Percentiles rank a stretch among this genome's conserved stretches.
Conservation (phyloP, 441 rosid genomes). For the Mallotus japonicus region DNA sequence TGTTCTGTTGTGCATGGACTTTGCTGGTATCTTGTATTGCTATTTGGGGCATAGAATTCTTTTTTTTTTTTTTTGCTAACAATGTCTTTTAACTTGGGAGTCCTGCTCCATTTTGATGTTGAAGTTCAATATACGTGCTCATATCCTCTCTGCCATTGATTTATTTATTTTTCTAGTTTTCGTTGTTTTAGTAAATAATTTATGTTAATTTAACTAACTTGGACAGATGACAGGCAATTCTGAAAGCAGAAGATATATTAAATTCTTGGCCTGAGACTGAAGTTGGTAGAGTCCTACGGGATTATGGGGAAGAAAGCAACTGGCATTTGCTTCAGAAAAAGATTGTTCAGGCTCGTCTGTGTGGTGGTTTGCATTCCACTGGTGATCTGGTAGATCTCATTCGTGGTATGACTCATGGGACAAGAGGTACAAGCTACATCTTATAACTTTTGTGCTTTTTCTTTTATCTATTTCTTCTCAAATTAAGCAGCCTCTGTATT, state of each 20-base stretch:
- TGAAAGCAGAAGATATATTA: conserved; percentile 80
- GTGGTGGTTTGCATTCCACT: conserved; percentile 86
- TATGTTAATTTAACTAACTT: conserved; percentile 34
- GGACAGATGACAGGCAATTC: conserved; percentile 57
- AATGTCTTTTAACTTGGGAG: background rate
- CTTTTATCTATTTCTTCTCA: conserved; percentile 10
- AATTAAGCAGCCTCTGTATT: background rate
- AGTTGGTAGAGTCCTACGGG: conserved; percentile 70
- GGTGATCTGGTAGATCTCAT: conserved; percentile 71
- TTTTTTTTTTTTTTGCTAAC: no score
- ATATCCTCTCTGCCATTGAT: background rate
- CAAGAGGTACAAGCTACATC: conserved; percentile 41
- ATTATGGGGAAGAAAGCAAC: conserved; percentile 88
- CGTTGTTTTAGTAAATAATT: conserved; percentile 17
- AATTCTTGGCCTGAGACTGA: conserved; percentile 86
- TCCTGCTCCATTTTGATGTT: background rate
- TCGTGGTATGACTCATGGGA: conserved; percentile 38
- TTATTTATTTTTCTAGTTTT: background rate
- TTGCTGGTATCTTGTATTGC: background rate
- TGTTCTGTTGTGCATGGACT: background rate
- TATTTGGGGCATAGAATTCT: background rate
- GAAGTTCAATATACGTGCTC: background rate
- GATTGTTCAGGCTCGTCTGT: conserved; percentile 62
- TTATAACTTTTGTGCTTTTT: background rate
- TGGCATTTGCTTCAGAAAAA: conserved; percentile 69